Evolutionary conservation across 306 rosid genomes (phyloP).

Genomic region (Amphicarpaea edgeworthii): DNA sequence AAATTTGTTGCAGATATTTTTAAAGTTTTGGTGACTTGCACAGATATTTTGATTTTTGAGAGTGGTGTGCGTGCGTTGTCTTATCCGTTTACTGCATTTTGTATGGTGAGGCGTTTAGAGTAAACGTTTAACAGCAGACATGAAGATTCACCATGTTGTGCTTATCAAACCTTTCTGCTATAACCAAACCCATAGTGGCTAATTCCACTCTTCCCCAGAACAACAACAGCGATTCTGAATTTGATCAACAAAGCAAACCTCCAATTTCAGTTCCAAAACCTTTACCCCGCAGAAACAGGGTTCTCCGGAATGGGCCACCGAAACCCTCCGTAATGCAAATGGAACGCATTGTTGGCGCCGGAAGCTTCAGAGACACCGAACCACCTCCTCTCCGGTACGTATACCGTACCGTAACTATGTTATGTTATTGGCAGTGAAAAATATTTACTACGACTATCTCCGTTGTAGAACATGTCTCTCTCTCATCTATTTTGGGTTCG

Average conservation of each 20-base stretch:
- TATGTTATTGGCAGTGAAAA: no score
- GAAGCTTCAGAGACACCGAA: conserved; percentile 82
- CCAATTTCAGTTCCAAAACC: conserved; percentile 31
- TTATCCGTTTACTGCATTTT: neutral
- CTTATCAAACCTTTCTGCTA: conserved; percentile 47
- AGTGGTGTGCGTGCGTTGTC: conserved; percentile 1
- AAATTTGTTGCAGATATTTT: no score
- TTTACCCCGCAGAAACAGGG: conserved; percentile 31
- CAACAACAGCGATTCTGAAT: conserved; percentile 37
- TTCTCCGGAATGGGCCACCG: conserved; percentile 41
- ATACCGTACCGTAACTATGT: no score
- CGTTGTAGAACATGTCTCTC: no score
- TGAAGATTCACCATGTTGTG: conserved; percentile 51
- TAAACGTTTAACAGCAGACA: neutral
- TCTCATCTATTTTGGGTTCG: no score
- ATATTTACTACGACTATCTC: no score
- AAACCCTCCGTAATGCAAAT: conserved; percentile 67
- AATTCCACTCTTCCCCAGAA: conserved; percentile 50
- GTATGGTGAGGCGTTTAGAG: neutral
- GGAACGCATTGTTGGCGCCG: conserved; percentile 81
- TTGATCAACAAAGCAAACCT: conserved; percentile 41
- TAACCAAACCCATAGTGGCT: conserved; percentile 46
- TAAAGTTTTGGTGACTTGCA: neutral
- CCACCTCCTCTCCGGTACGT: conserved; percentile 51
- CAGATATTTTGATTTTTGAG: neutral